Evolutionary conservation across 257 asterid genomes (phyloP).

Genomic region (Schizonepeta tenuifolia): DNA sequence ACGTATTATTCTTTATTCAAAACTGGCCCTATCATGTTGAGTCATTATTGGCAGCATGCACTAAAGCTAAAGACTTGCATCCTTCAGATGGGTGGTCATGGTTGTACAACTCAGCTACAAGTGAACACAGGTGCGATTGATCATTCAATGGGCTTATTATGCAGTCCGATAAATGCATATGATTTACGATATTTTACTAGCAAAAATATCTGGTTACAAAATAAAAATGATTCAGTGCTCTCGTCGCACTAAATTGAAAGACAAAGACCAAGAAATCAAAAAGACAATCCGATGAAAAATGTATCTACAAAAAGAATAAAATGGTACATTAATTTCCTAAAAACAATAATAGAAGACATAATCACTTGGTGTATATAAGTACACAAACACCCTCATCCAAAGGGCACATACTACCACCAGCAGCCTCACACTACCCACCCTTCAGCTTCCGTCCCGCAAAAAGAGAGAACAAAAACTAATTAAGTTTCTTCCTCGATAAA

Average conservation of each 20-base stretch:
- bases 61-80: background rate
- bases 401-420: background rate
- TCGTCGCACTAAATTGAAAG: background rate
- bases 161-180: background rate
- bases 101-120: background rate
- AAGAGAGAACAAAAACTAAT: background rate
- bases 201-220: background rate
- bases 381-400: background rate
- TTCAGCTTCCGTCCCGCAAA: background rate
- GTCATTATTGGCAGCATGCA: background rate
- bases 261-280: constrained; percentile 1
- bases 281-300: background rate
- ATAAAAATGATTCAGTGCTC: background rate
- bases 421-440: background rate
- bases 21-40: background rate
- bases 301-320: background rate
- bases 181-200: background rate
- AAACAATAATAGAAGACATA: background rate
- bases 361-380: background rate
- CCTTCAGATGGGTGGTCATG: background rate
- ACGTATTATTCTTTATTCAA: constrained; percentile 3
- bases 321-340: background rate
- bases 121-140: background rate
- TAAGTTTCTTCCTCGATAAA: background rate
- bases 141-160: background rate